phyloP scores from a whole-genome alignment of 306 rosid species.

The Quercus wislizeni region DNA sequence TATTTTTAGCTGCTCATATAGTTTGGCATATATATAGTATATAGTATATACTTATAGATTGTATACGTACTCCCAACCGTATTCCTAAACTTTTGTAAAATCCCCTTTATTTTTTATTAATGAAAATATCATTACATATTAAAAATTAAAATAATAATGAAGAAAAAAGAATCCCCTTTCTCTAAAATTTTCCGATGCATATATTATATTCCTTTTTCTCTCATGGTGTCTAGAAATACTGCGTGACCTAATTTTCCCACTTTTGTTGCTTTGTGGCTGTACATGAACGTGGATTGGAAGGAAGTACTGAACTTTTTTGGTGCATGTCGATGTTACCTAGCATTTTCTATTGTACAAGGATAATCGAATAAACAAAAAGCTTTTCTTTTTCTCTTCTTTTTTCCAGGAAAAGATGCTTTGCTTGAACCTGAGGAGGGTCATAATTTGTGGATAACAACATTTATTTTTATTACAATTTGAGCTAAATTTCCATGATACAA shows the following conservation, averaged over 20 bases:
- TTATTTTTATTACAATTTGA: too few species aligned
- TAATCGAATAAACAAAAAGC: not conserved
- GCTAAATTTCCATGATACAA: too few species aligned
- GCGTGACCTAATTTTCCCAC: not conserved
- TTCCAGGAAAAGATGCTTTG: not conserved
- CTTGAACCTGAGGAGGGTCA: not conserved
- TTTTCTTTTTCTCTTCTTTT: too few species aligned
- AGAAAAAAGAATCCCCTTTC: not conserved
- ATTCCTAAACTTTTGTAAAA: too few species aligned
- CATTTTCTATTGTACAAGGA: not conserved
- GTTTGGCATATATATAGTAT: too few species aligned
- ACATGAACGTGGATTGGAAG: not conserved
- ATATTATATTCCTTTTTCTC: not conserved
- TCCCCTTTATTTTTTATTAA: too few species aligned
- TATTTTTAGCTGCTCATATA: too few species aligned
- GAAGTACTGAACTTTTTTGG: not conserved
- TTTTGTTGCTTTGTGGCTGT: not conserved
- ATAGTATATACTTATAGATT: too few species aligned
- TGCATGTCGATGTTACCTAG: not conserved
- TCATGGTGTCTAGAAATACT: not conserved
- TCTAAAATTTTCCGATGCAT: not conserved
- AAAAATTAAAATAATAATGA: not conserved
- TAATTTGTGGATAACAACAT: too few species aligned
- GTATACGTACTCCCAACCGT: too few species aligned
- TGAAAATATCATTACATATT: not conserved